Percentiles rank a stretch among this genome's conserved stretches.
Evolutionary conservation across 192 early-diverging fungal species (phyloP).

Genomic region (Thamnidium elegans): DNA sequence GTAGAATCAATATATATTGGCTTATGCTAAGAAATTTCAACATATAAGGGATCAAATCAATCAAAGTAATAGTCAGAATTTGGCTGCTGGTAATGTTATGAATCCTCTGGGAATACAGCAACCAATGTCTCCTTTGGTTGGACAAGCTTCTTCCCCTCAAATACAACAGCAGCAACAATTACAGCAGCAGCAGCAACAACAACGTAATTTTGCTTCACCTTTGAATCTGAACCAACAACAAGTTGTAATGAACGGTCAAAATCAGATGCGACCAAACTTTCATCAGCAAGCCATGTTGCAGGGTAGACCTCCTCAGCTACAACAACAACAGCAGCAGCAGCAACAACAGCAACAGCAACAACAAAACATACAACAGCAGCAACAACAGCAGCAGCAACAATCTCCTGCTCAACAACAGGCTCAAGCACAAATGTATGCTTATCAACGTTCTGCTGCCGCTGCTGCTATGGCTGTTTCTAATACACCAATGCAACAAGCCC

Average conservation of each 20-base stretch:
- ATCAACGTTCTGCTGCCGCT: conserved; percentile 13
- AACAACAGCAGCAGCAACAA: conserved; percentile 16
- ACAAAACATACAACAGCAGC: conserved; percentile 12
- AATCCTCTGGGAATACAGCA: conserved; percentile 5
- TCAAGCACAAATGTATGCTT: conserved; percentile 24
- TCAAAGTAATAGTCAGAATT: conserved; percentile 12
- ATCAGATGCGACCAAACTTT: conserved; percentile 13
- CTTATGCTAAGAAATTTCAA: conserved; percentile 27
- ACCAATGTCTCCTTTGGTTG: conserved; percentile 13
- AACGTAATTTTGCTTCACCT: conserved; percentile 17
- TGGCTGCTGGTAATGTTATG: neutral
- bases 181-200: conserved; percentile 1
- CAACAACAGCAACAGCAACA: conserved; percentile 29
- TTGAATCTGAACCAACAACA: conserved; percentile 20
- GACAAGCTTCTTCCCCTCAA: conserved; percentile 8
- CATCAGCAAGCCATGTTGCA: conserved; percentile 29
- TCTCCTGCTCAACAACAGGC: conserved; percentile 26
- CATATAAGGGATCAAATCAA: conserved; percentile 29
- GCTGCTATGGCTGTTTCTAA: neutral
- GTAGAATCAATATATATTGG: conserved; percentile 35
- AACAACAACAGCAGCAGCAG: conserved; percentile 29
- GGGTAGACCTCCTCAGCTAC: conserved; percentile 15
- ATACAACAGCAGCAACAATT: conserved; percentile 3
- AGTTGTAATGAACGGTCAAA: conserved; percentile 24
- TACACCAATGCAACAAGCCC: conserved; percentile 2